These are phyloP conservation scores for Verticillium klebahnii DNA, from an alignment of 2,329 filamentous ascomycete genomes.

Conservation along the genomic window DNA sequence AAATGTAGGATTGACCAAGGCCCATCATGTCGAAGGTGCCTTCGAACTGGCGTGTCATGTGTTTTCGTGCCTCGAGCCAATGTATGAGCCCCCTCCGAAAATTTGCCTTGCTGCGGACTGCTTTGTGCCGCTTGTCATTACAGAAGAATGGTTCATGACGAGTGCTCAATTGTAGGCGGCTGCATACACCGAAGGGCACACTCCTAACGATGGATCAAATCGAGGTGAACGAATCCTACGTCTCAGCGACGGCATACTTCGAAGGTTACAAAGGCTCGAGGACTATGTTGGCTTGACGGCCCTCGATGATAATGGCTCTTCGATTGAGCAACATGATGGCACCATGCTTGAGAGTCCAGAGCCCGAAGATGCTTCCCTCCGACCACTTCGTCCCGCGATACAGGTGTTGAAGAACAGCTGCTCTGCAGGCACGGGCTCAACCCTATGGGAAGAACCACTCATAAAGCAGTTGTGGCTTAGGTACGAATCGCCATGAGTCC, in stretches of 20 bases:
- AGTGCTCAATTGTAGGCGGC: constrained; percentile 3
- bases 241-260: constrained; percentile 13
- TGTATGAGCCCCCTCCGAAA: constrained; percentile 16
- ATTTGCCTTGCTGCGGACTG: too few relatives aligned
- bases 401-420: constrained; percentile 20
- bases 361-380: constrained; percentile 8
- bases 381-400: constrained; percentile 24
- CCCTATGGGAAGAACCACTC: constrained; percentile 25
- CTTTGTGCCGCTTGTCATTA: not conserved
- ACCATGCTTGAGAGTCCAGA: constrained; percentile 1
- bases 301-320: constrained; percentile 6
- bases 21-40: constrained; percentile 26
- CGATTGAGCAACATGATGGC: not conserved
- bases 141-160: not conserved
- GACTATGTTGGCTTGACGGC: constrained; percentile 18
- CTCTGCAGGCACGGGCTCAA: constrained; percentile 16
- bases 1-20: constrained; percentile 30
- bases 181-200: constrained; percentile 2
- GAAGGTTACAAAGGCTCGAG: constrained; percentile 19
- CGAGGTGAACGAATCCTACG: constrained; percentile 4
- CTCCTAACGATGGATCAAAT: not conserved
- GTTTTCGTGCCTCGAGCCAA: constrained; percentile 35
- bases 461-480: constrained; percentile 29
- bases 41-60: constrained; percentile 28
- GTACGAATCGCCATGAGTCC: constrained; percentile 6